These are phyloP conservation scores for Pholiota adiposa DNA, from an alignment of 1,284 basidiomycete species.

Conservation along the genomic window DNA sequence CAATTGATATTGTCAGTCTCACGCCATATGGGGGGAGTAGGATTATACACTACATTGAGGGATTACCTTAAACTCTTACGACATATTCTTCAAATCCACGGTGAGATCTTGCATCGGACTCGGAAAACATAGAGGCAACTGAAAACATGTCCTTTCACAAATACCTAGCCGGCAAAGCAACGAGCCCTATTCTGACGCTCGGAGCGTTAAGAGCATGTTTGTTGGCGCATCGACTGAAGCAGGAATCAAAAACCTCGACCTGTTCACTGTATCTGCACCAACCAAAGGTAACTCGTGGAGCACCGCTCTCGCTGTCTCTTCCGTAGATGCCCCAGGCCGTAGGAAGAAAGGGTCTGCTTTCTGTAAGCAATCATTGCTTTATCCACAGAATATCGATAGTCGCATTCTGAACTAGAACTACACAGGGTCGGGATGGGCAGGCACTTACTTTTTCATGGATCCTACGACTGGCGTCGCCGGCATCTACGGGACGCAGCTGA, in stretches of 20 bases:
- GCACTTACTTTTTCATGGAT: conserved; percentile 28
- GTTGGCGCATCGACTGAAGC: conserved; percentile 1
- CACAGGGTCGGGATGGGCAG: conserved; percentile 27
- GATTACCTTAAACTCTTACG: conserved; percentile 29
- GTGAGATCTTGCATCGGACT: conserved; percentile 13
- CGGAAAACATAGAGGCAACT: too few species aligned
- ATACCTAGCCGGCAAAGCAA: conserved; percentile 7
- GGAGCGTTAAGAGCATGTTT: conserved; percentile 5
- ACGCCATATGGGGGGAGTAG: conserved; percentile 29
- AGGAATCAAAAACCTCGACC: conserved; percentile 4
- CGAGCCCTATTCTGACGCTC: not conserved
- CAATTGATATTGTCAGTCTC: conserved; percentile 18
- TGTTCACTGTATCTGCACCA: conserved; percentile 9
- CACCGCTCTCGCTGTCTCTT: conserved; percentile 26
- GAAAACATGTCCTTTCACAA: not conserved
- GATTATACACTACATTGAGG: conserved; percentile 28
- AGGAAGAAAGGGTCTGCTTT: conserved; percentile 30
- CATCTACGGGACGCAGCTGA: conserved; percentile 25
- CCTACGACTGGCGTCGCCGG: conserved; percentile 26
- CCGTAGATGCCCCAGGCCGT: conserved; percentile 25
- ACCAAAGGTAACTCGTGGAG: conserved; percentile 25
- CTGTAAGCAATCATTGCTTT: conserved; percentile 20
- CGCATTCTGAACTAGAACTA: not conserved
- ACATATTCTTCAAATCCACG: conserved; percentile 30
- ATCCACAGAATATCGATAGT: not conserved